These are phyloP conservation scores for Penicillium sp. DNA, from an alignment of 2,329 filamentous ascomycete species.

Conservation along the genomic window DNA sequence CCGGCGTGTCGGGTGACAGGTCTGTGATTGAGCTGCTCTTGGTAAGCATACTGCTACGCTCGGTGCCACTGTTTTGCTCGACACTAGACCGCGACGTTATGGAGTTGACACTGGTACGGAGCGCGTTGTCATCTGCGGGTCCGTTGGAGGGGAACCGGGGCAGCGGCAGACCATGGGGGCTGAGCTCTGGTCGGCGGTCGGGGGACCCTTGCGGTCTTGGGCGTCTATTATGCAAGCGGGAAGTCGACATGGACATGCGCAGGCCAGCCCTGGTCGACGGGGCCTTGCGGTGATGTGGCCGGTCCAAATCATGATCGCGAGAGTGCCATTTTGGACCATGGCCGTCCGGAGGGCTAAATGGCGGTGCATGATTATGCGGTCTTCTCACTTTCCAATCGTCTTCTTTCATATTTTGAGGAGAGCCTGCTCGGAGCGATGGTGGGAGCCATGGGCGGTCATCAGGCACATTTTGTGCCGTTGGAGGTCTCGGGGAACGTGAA, in stretches of 20 bases:
- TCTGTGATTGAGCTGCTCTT: slow-evolving; percentile 70
- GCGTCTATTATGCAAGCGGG: slow-evolving; percentile 28
- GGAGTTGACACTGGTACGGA: slow-evolving; percentile 56
- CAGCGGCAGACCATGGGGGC: slow-evolving; percentile 21
- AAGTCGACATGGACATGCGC: slow-evolving; percentile 37
- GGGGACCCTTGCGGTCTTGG: slow-evolving; percentile 24
- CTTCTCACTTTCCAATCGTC: slow-evolving; percentile 16
- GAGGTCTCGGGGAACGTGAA: slow-evolving; percentile 22
- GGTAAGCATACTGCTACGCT: slow-evolving; percentile 74
- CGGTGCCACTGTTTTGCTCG: slow-evolving; percentile 58
- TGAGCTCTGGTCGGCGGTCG: slow-evolving; percentile 24
- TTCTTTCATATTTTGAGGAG: slow-evolving; percentile 13
- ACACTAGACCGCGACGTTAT: slow-evolving; percentile 57
- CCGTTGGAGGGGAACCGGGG: slow-evolving; percentile 31
- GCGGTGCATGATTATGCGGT: slow-evolving; percentile 19
- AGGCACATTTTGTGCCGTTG: slow-evolving; percentile 1
- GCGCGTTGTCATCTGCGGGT: slow-evolving; percentile 31
- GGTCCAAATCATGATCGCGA: slow-evolving; percentile 22
- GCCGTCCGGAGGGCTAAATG: slow-evolving; percentile 19
- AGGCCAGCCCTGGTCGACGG: slow-evolving; percentile 26
- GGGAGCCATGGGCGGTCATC: slow-evolving; percentile 18
- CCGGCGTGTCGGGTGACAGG: slow-evolving; percentile 54
- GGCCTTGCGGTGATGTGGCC: slow-evolving; percentile 23
- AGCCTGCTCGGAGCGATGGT: slow-evolving; percentile 14
- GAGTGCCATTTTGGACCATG: slow-evolving; percentile 14